Percentiles rank a stretch among this genome's conserved stretches.
phyloP scores from a whole-genome alignment of 1,284 basidiomycete species.

The Fomitopsis palustris region DNA sequence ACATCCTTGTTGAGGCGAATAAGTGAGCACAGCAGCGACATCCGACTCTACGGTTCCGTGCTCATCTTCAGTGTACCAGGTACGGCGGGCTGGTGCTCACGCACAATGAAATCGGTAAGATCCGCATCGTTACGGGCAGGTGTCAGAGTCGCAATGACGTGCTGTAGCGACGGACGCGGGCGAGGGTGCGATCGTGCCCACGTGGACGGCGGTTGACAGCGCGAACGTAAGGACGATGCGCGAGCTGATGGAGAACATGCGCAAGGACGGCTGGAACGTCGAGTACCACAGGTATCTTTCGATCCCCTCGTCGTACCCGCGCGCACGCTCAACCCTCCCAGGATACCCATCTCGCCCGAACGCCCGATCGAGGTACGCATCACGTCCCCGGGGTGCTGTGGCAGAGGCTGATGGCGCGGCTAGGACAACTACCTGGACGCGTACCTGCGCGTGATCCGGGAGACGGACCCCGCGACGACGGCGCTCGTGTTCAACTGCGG shows the following conservation, averaged over 20 bases:
- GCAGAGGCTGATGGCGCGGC: constrained; percentile 2
- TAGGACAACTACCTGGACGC: constrained; percentile 94
- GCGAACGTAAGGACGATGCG: constrained; percentile 84
- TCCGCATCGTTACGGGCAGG: no score
- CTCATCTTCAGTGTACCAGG: constrained; percentile 32
- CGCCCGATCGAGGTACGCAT: constrained; percentile 72
- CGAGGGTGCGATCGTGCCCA: constrained; percentile 84
- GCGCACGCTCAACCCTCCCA: constrained; percentile 22
- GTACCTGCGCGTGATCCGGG: constrained; percentile 81
- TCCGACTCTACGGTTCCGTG: neutral
- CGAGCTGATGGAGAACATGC: constrained; percentile 85
- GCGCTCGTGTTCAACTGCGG: constrained; percentile 96
- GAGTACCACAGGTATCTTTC: constrained; percentile 68
- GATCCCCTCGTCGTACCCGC: neutral
- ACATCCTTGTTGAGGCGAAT: constrained; percentile 88
- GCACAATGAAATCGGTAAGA: constrained; percentile 83
- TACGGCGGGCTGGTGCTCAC: constrained; percentile 92
- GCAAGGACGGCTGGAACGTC: constrained; percentile 84
- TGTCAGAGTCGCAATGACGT: neutral
- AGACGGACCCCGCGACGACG: constrained; percentile 78
- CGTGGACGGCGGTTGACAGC: constrained; percentile 92
- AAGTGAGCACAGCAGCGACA: constrained; percentile 41
- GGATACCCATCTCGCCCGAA: constrained; percentile 92
- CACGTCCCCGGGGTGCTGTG: neutral
- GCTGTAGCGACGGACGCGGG: constrained; percentile 58